These are phyloP conservation scores for Cercospora nicotianae DNA, from an alignment of 2,329 filamentous ascomycete species.

Conservation along the genomic window DNA sequence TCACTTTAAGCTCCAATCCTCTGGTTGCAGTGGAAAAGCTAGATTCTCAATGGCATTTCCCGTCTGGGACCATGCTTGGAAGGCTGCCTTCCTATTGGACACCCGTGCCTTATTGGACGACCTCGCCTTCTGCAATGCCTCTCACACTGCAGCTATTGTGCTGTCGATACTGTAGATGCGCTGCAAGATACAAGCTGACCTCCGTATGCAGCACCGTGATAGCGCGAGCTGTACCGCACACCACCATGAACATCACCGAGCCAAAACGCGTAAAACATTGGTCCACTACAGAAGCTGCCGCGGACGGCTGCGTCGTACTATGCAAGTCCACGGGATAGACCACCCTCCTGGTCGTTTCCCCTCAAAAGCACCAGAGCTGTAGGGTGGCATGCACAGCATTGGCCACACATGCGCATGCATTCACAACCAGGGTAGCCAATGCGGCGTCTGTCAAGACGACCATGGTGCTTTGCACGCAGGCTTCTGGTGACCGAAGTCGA, in stretches of 20 bases:
- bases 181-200: background rate
- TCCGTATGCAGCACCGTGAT: background rate
- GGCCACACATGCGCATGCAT: background rate
- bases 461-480: background rate
- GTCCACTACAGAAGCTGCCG: constrained; percentile 8
- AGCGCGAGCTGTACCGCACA: background rate
- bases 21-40: background rate
- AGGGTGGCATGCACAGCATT: background rate
- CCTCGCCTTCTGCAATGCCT: background rate
- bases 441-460: constrained; percentile 6
- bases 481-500: background rate
- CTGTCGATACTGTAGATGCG: background rate
- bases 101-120: background rate
- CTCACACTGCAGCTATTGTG: background rate
- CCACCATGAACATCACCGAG: background rate
- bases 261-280: background rate
- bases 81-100: constrained; percentile 1
- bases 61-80: background rate
- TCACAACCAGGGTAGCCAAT: background rate
- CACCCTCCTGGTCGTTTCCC: constrained; percentile 1
- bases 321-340: constrained; percentile 8
- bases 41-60: background rate
- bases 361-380: background rate
- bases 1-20: constrained; percentile 4
- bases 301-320: background rate